These are phyloP conservation scores for Rehmannia glutinosa DNA, from an alignment of 257 asterid species.

Conservation along the genomic window DNA sequence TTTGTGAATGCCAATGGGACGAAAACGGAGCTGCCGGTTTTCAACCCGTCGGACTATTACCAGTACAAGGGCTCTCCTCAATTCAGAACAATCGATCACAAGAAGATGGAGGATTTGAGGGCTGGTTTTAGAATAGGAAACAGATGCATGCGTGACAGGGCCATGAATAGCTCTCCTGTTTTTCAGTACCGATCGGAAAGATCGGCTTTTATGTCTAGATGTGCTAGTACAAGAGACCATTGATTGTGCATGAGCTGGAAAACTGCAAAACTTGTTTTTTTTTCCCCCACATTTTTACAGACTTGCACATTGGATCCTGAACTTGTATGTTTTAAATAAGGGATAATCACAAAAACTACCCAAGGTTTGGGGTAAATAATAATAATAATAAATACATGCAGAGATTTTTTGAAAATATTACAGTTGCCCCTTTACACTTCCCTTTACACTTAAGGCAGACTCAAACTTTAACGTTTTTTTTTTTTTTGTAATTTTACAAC, in stretches of 20 bases:
- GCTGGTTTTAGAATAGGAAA: constrained; percentile 23
- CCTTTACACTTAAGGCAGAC: too few species aligned
- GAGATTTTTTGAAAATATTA: too few species aligned
- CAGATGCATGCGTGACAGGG: constrained; percentile 18
- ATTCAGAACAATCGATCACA: constrained; percentile 21
- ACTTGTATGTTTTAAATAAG: too few species aligned
- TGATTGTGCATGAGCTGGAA: background rate
- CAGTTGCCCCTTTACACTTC: too few species aligned
- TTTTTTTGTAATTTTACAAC: too few species aligned
- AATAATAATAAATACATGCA: too few species aligned
- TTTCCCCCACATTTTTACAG: too few species aligned
- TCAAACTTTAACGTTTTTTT: too few species aligned
- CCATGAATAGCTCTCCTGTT: constrained; percentile 26
- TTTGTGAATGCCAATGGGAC: background rate
- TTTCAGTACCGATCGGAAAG: constrained; percentile 35
- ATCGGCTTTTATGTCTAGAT: constrained; percentile 22
- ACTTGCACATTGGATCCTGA: too few species aligned
- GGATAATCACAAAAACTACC: too few species aligned
- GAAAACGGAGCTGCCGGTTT: constrained; percentile 40
- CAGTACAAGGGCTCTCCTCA: constrained; percentile 48
- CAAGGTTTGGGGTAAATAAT: too few species aligned
- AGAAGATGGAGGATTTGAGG: constrained; percentile 20
- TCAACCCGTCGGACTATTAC: constrained; percentile 58
- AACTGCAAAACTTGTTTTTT: too few species aligned
- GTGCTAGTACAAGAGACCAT: constrained; percentile 23